phyloP scores from a whole-genome alignment of 2,329 filamentous ascomycete species.

The Colletotrichum gloeosporioides region DNA sequence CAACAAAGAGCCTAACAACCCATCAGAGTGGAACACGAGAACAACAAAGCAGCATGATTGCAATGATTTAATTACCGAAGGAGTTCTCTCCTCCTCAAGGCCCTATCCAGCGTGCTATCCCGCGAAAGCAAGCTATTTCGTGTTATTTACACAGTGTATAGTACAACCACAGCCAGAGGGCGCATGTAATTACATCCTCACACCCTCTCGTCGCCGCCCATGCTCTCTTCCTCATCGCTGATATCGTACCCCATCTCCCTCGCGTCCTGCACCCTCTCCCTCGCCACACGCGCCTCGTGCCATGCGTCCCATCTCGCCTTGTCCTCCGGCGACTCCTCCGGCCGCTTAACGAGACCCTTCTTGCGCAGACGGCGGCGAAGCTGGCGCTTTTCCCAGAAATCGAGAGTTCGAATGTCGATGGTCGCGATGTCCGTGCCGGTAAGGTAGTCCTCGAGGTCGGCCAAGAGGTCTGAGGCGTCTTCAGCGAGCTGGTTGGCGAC shows the following conservation, averaged over 20 bases:
- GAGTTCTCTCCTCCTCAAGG: not conserved
- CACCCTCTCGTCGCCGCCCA: slow-evolving; percentile 35
- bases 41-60: not conserved
- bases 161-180: not conserved
- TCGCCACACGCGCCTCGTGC: slow-evolving; percentile 44
- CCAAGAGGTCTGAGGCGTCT: slow-evolving; percentile 50
- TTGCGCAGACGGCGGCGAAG: slow-evolving; percentile 57
- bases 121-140: not conserved
- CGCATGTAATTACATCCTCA: slow-evolving; percentile 6
- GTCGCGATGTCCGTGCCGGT: slow-evolving; percentile 50
- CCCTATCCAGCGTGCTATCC: slow-evolving; percentile 8
- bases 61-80: not conserved
- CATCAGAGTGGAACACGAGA: not conserved
- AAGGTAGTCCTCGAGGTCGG: slow-evolving; percentile 52
- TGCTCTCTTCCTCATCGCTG: slow-evolving; percentile 38
- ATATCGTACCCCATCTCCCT: slow-evolving; percentile 45
- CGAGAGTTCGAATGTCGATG: slow-evolving; percentile 47
- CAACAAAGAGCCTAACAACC: not conserved
- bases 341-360: slow-evolving; percentile 45
- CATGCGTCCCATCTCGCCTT: slow-evolving; percentile 49
- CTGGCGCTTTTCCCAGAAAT: slow-evolving; percentile 51
- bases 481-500: slow-evolving; percentile 42
- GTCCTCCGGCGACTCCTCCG: slow-evolving; percentile 44
- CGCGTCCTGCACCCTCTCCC: slow-evolving; percentile 43
- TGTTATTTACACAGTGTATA: not conserved